Percentiles rank a stretch among this genome's conserved stretches.
Conservation (phyloP, 139 green algal species). For the Microglena sp. region DNA sequence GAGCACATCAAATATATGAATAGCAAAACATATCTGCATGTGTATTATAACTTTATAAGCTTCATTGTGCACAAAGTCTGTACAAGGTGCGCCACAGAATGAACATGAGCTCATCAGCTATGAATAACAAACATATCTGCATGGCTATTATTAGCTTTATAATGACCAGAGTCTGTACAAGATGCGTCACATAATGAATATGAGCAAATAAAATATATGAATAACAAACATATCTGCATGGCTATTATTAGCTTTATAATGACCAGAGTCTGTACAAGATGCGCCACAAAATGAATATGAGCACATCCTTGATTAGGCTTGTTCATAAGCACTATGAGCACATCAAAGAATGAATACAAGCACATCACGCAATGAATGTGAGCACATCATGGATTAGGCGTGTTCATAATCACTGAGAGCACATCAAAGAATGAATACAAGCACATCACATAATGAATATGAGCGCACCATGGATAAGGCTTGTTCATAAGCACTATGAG, state of each 20-base stretch:
- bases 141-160: too few species aligned
- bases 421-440: too few species aligned
- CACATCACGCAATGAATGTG: constrained; percentile 7
- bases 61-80: constrained; percentile 57
- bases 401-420: constrained; percentile 54
- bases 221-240: not conserved
- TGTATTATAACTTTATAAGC: not conserved
- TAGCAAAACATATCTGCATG: not conserved
- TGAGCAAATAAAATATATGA: not conserved
- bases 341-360: too few species aligned
- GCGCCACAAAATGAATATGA: not conserved
- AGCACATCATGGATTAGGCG: constrained; percentile 6
- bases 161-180: not conserved
- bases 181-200: not conserved
- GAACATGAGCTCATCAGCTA: not conserved
- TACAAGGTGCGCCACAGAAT: constrained; percentile 41
- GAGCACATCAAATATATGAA: not conserved
- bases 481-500: too few species aligned
- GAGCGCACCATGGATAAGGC: too few species aligned
- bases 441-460: constrained; percentile 14
- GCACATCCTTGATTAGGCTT: constrained; percentile 7
- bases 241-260: constrained; percentile 34
- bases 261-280: constrained; percentile 62
- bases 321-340: constrained; percentile 57
- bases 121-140: not conserved